A percentile compares a stretch with the other conserved stretches of the same genome.
These are phyloP conservation scores for Cladobotryum mycophilum DNA, from an alignment of 2,329 filamentous ascomycete genomes.

Conservation along the genomic window DNA sequence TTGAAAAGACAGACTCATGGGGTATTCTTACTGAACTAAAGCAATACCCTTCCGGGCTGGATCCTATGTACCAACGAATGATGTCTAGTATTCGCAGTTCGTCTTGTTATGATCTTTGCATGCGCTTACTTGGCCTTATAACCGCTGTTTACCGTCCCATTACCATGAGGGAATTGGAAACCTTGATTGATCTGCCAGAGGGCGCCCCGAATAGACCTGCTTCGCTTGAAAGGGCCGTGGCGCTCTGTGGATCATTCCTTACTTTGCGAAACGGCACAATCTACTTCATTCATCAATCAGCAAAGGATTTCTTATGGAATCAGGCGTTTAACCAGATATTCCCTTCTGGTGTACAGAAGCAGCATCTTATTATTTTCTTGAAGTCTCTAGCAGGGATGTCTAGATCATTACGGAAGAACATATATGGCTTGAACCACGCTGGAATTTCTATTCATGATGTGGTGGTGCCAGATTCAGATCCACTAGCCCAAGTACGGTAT, in stretches of 20 bases:
- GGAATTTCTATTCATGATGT: constrained; percentile 4
- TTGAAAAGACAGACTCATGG: constrained; percentile 3
- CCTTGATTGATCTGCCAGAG: background rate
- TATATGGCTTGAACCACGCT: constrained; percentile 22
- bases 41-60: too few relatives aligned
- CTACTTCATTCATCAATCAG: constrained; percentile 38
- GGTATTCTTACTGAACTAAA: too few relatives aligned
- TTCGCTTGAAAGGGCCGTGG: constrained; percentile 23
- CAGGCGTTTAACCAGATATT: constrained; percentile 21
- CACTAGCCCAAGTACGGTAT: constrained; percentile 13
- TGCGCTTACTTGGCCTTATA: constrained; percentile 26
- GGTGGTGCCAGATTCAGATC: constrained; percentile 7
- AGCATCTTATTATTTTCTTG: constrained; percentile 4
- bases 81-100: too few relatives aligned
- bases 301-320: constrained; percentile 35
- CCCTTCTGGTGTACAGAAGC: constrained; percentile 14
- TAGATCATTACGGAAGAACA: background rate
- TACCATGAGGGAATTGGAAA: constrained; percentile 22
- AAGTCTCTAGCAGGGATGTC: constrained; percentile 12
- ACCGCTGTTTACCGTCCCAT: constrained; percentile 31
- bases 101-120: constrained; percentile 19
- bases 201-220: constrained; percentile 7
- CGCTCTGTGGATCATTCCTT: constrained; percentile 34
- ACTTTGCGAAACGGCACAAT: constrained; percentile 25
- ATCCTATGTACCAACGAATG: too few relatives aligned